A percentile compares a stretch with the other conserved stretches of the same genome.
phyloP scores from a whole-genome alignment of 2,329 filamentous ascomycete species.

The Remersonia thermophila region DNA sequence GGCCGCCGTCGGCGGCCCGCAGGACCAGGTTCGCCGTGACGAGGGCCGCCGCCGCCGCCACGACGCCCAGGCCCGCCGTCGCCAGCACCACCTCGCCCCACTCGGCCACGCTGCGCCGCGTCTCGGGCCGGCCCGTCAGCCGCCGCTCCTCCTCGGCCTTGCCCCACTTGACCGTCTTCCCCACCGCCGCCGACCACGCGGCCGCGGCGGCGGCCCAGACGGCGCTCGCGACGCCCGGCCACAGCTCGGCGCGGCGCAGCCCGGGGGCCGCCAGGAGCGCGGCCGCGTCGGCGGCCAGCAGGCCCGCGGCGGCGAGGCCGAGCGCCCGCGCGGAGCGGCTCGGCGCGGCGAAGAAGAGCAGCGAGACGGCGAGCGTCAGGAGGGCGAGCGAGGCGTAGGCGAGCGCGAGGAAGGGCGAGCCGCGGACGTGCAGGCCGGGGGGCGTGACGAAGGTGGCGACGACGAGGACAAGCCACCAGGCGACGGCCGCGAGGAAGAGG shows the following conservation, averaged over 20 bases:
- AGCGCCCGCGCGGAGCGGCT: conserved; percentile 67
- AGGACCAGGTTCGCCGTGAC: conserved; percentile 71
- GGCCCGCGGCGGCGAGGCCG: conserved; percentile 51
- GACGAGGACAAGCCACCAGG: conserved; percentile 92
- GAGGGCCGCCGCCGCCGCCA: conserved; percentile 57
- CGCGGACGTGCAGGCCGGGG: conserved; percentile 71
- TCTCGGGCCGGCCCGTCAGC: conserved; percentile 79
- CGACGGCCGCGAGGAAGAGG: conserved; percentile 61
- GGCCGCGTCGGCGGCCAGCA: conserved; percentile 64
- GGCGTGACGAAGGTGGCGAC: conserved; percentile 84
- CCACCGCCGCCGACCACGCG: conserved; percentile 65
- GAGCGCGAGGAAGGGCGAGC: conserved; percentile 87
- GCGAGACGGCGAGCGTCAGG: conserved; percentile 59
- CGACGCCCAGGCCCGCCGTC: conserved; percentile 56
- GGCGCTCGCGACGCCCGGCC: conserved; percentile 78
- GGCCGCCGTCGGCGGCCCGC: conserved; percentile 63
- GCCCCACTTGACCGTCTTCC: conserved; percentile 76
- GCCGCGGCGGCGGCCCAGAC: conserved; percentile 72
- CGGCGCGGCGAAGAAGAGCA: conserved; percentile 81
- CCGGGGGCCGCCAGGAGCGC: conserved; percentile 64
- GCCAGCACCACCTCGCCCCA: conserved; percentile 72
- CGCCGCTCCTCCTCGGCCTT: conserved; percentile 89
- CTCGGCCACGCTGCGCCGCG: conserved; percentile 65
- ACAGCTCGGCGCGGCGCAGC: conserved; percentile 73
- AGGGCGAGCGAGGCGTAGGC: conserved; percentile 69